Evolutionary conservation across 768 basidiomycete genomes (phyloP).

Genomic region (Termitomyces sp.): DNA sequence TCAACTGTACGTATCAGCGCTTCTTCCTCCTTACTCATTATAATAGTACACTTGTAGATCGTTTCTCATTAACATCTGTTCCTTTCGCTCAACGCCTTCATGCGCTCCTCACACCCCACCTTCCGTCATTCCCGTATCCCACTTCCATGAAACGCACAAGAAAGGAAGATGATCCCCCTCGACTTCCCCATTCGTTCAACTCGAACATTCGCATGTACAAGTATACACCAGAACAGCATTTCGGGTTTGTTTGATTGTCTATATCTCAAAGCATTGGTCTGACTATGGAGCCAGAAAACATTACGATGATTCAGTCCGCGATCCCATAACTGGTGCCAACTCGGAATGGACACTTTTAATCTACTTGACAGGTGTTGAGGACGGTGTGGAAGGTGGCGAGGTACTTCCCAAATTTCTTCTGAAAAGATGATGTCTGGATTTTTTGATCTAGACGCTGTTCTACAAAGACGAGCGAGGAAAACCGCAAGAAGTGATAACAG

Average conservation of each 20-base stretch:
- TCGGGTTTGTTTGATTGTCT: slow-evolving; percentile 36
- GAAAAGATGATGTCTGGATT: background rate
- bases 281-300: slow-evolving; percentile 36
- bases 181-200: slow-evolving; percentile 55
- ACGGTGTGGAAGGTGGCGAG: slow-evolving; percentile 70
- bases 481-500: slow-evolving; percentile 39
- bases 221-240: slow-evolving; percentile 57
- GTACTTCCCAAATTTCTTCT: slow-evolving; percentile 21
- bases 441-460: slow-evolving; percentile 52
- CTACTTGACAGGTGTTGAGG: slow-evolving; percentile 66
- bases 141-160: slow-evolving; percentile 27
- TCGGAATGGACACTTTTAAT: slow-evolving; percentile 78
- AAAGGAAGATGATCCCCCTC: slow-evolving; percentile 13
- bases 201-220: slow-evolving; percentile 73
- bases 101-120: slow-evolving; percentile 44
- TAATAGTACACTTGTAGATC: slow-evolving; percentile 32
- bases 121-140: slow-evolving; percentile 47
- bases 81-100: slow-evolving; percentile 54
- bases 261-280: background rate
- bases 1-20: slow-evolving; percentile 49
- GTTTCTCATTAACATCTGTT: slow-evolving; percentile 52
- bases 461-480: slow-evolving; percentile 52
- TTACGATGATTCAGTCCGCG: slow-evolving; percentile 68
- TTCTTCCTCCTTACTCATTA: background rate
- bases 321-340: slow-evolving; percentile 49